phyloP scores from a whole-genome alignment of 2,329 filamentous ascomycete species.

The Trichoderma sp. region DNA sequence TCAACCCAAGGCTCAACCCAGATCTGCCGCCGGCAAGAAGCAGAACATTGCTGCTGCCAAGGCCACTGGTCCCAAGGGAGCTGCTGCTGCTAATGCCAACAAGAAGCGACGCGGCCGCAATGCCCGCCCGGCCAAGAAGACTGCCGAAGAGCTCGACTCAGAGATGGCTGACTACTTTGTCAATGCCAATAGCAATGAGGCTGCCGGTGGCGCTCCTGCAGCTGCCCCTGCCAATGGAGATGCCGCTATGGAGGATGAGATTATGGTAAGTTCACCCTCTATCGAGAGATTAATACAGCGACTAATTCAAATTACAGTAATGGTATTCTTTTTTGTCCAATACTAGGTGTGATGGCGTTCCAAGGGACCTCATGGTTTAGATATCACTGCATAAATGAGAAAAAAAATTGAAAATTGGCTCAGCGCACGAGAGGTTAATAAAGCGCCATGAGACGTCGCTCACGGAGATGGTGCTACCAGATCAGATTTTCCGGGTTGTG shows the following conservation, averaged over 20 bases:
- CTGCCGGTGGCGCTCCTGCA: conserved; percentile 51
- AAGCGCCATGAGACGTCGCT: not conserved
- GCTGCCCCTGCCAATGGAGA: conserved; percentile 55
- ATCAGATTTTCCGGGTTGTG: not conserved
- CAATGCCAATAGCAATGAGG: conserved; percentile 49
- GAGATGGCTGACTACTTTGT: conserved; percentile 98
- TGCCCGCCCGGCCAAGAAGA: conserved; percentile 78
- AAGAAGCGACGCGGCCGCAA: conserved; percentile 63
- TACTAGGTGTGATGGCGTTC: conserved; percentile 10
- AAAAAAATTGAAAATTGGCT: conserved; percentile 17
- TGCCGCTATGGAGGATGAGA: conserved; percentile 69
- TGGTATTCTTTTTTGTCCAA: conserved; percentile 1
- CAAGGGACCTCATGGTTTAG: conserved; percentile 34
- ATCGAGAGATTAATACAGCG: not conserved
- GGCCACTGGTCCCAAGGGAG: conserved; percentile 48
- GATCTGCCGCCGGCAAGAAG: conserved; percentile 79
- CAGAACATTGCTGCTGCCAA: conserved; percentile 46
- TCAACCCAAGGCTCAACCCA: conserved; percentile 61
- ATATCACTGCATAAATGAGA: conserved; percentile 31
- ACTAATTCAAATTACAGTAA: conserved; percentile 19
- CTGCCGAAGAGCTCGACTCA: conserved; percentile 89
- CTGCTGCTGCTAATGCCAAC: conserved; percentile 49
- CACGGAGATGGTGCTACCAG: not conserved
- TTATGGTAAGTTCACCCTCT: conserved; percentile 47
- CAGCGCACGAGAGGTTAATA: not conserved